Evolutionary conservation across 129 eudicot genomes (phyloP).

Genomic region (Flaveria sonorensis): DNA sequence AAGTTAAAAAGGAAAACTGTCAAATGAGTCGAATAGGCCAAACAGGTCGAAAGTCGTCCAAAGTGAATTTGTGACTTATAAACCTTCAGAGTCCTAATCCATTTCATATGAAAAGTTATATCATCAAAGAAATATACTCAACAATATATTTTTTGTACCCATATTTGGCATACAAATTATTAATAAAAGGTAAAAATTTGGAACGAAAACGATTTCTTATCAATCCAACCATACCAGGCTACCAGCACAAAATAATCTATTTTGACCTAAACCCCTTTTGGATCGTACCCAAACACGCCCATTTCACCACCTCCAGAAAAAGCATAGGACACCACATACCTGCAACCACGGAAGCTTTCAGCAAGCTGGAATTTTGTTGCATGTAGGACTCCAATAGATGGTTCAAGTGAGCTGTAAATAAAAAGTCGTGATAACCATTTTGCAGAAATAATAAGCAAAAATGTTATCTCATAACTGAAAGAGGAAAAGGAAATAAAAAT

Average conservation of each 20-base stretch:
- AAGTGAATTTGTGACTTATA: not conserved
- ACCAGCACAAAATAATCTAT: not conserved
- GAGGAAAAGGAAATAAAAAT: not conserved
- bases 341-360: slow-evolving; percentile 60
- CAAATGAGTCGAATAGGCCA: not conserved
- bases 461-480: not conserved
- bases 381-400: slow-evolving; percentile 69
- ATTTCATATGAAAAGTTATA: not conserved
- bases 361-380: slow-evolving; percentile 51
- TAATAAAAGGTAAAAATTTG: not conserved
- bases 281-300: not conserved
- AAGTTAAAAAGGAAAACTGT: not conserved
- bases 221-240: not conserved
- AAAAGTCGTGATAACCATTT: not conserved
- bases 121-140: not conserved
- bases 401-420: slow-evolving; percentile 79
- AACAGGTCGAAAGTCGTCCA: not conserved
- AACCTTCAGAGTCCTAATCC: not conserved
- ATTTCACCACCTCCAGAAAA: not conserved
- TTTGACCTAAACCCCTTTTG: not conserved
- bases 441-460: not conserved
- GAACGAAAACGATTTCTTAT: not conserved
- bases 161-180: not conserved
- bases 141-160: not conserved
- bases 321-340: slow-evolving; percentile 41